These are phyloP conservation scores for Anthracocystis panici-leucophaei DNA, from an alignment of 1,284 basidiomycete species.

Conservation along the genomic window DNA sequence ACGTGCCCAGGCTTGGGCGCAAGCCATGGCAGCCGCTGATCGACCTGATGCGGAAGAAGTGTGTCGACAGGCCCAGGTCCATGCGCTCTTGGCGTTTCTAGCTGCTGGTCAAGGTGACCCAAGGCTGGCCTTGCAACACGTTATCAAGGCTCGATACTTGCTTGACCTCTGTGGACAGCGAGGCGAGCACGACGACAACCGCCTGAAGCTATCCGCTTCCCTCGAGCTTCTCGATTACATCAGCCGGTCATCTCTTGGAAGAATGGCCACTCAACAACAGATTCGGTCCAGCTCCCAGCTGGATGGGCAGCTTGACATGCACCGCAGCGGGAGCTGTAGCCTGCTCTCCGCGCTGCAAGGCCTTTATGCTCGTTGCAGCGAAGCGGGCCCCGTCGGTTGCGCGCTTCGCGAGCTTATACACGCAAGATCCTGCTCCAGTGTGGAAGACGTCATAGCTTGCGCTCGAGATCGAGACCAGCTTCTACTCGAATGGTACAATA, in stretches of 20 bases:
- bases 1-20: conserved; percentile 1
- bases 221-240: conserved; percentile 5
- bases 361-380: conserved; percentile 3
- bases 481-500: conserved; percentile 14
- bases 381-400: not conserved
- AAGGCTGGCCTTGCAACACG: conserved; percentile 1
- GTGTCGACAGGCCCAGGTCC: not conserved
- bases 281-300: not conserved
- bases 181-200: not conserved
- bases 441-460: not conserved
- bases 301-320: not conserved
- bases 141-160: not conserved
- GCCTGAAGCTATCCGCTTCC: not conserved
- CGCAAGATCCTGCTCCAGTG: not conserved
- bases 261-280: not conserved
- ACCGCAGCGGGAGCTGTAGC: not conserved
- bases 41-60: not conserved
- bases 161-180: not conserved
- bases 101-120: conserved; percentile 15
- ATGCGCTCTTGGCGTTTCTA: conserved; percentile 3
- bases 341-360: conserved; percentile 1
- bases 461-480: conserved; percentile 4
- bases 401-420: conserved; percentile 1
- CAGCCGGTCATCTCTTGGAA: not conserved
- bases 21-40: not conserved